Evolutionary conservation across 208 protist species (phyloP), one percentile per base, ranked within the genome.

Genomic region (Angomonas desouzai): DNA sequence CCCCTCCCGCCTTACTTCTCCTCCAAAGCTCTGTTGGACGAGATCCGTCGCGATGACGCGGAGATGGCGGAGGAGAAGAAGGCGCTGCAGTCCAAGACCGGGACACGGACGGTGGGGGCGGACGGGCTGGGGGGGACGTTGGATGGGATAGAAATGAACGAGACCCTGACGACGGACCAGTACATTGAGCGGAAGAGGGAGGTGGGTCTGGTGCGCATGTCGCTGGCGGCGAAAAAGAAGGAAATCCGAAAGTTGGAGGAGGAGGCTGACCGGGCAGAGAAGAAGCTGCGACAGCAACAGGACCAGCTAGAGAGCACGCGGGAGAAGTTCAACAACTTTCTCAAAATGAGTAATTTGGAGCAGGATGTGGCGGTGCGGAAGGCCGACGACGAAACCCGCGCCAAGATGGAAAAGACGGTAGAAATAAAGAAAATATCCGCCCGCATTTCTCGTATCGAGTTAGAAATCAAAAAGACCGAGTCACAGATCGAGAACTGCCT

Each of bases 341-440:
- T 97, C n/a, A 97, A 98, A 59, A 74, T 96, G 60, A 98, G 96
- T 74, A 97, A 98, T 72, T 72, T 95, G 11, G 90, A 98, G 60
- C 94, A 97, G 48, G 94, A 98, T 55, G 87, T 96, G 3, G 96
- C 97, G 25, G 96, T 98, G 33, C 92, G 93, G 30, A 86, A 89
- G 28, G 94, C 94, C 0, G 94, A 98, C 58, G 62, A 75, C 2
- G 92, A 98, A 73, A 93, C 90, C 28, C 94, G 93, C 62, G 81
- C 76, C 4, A 97, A 97, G 65, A 74, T 92, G 48, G 91, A 97
- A 30, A 98, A 97, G 72, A 83, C 91, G 34, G 76, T 92, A 16
- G 95, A 98, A 61, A 98, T 98, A 51, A 98, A 98, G 76, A 96
- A 97, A 66, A 79, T 98, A 1, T 97, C 93, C 7, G 90, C 89